Evolutionary conservation across 495 filamentous ascomycete species (phyloP).

Genomic region (Aspergillus cristatus): DNA sequence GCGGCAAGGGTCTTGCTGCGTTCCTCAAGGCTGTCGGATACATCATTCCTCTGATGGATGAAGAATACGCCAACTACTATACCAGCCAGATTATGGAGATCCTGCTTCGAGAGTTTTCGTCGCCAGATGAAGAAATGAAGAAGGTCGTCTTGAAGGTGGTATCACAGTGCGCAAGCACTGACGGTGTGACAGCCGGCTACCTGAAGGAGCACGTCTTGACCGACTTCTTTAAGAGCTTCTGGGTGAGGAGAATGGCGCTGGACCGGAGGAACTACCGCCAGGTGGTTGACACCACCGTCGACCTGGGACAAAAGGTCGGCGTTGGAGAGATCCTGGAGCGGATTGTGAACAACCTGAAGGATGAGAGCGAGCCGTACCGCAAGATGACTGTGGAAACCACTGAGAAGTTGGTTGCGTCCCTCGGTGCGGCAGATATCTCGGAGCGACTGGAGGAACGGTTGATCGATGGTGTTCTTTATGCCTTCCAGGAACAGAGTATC

Average conservation of each 20-base stretch:
- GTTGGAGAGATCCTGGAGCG: slow-evolving; percentile 90
- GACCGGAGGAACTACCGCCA: slow-evolving; percentile 96
- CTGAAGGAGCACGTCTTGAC: slow-evolving; percentile 89
- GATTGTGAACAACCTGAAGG: slow-evolving; percentile 90
- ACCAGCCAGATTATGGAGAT: slow-evolving; percentile 99
- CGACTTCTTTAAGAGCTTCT: slow-evolving; percentile 99
- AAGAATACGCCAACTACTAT: slow-evolving; percentile 99
- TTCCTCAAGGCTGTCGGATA: slow-evolving; percentile 97
- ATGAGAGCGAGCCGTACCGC: slow-evolving; percentile 94
- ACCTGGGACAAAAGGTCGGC: slow-evolving; percentile 94
- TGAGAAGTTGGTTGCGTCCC: slow-evolving; percentile 86
- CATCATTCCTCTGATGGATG: slow-evolving; percentile 98
- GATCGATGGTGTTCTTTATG: slow-evolving; percentile 91
- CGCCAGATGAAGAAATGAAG: slow-evolving; percentile 99
- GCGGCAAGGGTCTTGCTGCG: slow-evolving; percentile 90
- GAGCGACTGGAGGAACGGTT: slow-evolving; percentile 86
- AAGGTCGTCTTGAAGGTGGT: slow-evolving; percentile 97
- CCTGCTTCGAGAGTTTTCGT: slow-evolving; percentile 87
- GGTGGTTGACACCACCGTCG: slow-evolving; percentile 96
- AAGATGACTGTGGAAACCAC: slow-evolving; percentile 99
- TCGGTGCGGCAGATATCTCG: slow-evolving; percentile 89
- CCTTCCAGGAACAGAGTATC: slow-evolving; percentile 97
- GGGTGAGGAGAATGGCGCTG: slow-evolving; percentile 92
- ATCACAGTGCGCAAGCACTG: slow-evolving; percentile 90
- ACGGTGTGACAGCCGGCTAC: slow-evolving; percentile 89